Percentiles rank a stretch among this genome's conserved stretches.
Evolutionary conservation across 441 rosid genomes (phyloP).

Genomic region (Mallotus japonicus): DNA sequence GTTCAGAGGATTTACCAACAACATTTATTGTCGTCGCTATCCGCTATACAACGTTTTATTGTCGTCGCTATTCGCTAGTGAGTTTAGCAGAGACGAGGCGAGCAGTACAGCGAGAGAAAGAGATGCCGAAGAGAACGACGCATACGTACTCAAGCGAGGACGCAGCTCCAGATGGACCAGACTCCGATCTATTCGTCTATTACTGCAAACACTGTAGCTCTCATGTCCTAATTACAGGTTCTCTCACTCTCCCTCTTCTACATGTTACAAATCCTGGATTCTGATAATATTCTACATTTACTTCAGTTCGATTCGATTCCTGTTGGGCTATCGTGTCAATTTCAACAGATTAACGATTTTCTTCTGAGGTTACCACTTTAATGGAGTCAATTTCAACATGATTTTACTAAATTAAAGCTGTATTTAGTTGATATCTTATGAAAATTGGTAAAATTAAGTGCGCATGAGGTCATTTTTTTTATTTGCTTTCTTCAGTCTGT

Average conservation of each 20-base stretch:
- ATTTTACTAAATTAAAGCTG: too few species aligned
- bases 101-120: neutral
- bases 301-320: neutral
- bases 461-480: neutral
- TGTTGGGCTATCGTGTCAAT: neutral
- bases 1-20: too few species aligned
- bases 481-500: neutral
- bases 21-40: neutral
- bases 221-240: conserved; percentile 95
- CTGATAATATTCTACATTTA: neutral
- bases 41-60: neutral
- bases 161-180: conserved; percentile 93
- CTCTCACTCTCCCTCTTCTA: conserved; percentile 21
- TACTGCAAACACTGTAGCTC: conserved; percentile 97
- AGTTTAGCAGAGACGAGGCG: neutral
- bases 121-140: conserved; percentile 97
- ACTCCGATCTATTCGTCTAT: conserved; percentile 96
- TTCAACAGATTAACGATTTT: neutral
- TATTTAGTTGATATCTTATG: too few species aligned
- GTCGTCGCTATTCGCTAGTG: neutral
- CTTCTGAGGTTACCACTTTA: neutral
- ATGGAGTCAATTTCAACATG: neutral
- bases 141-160: conserved; percentile 99
- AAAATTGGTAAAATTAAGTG: too few species aligned
- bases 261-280: neutral